These are phyloP conservation scores for Ministeria vibrans DNA, from an alignment of 78 protist species.

Conservation along the genomic window DNA sequence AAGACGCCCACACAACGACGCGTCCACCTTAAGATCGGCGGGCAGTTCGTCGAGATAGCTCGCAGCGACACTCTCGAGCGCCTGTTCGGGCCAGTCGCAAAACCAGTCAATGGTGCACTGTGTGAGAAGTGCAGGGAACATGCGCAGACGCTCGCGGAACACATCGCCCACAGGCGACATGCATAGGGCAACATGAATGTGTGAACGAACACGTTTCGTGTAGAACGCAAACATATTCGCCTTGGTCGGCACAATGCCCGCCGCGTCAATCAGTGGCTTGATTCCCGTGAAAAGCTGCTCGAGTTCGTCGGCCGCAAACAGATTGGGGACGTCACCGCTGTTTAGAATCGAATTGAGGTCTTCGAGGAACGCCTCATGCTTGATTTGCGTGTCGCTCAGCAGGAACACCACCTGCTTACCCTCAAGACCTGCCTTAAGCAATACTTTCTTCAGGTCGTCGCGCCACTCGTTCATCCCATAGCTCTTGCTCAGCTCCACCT, in stretches of 20 bases:
- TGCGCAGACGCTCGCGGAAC: slow-evolving; percentile 76
- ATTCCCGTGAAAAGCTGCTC: slow-evolving; percentile 49
- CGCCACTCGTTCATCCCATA: slow-evolving; percentile 70
- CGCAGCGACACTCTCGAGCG: slow-evolving; percentile 72
- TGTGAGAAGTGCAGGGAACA: slow-evolving; percentile 79
- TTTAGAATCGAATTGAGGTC: slow-evolving; percentile 77
- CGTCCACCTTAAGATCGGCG: background rate
- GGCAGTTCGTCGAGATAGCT: slow-evolving; percentile 11
- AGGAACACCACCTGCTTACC: slow-evolving; percentile 59
- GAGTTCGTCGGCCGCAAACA: slow-evolving; percentile 52
- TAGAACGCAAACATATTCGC: slow-evolving; percentile 35
- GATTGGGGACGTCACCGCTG: slow-evolving; percentile 85
- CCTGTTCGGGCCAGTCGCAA: slow-evolving; percentile 85
- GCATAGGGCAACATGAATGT: slow-evolving; percentile 71
- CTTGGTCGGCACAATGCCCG: slow-evolving; percentile 49
- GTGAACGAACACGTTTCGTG: slow-evolving; percentile 38
- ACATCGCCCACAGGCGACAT: slow-evolving; percentile 79
- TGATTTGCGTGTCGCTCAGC: slow-evolving; percentile 83
- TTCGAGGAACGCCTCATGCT: slow-evolving; percentile 71
- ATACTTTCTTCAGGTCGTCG: slow-evolving; percentile 49
- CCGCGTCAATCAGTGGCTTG: slow-evolving; percentile 27
- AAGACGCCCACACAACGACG: too few species aligned
- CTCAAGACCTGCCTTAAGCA: slow-evolving; percentile 57
- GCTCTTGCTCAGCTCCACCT: slow-evolving; percentile 51
- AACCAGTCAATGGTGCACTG: slow-evolving; percentile 89